Conservation (phyloP, 371 early-diverging fungal genomes). For the Mucor mucedo region DNA sequence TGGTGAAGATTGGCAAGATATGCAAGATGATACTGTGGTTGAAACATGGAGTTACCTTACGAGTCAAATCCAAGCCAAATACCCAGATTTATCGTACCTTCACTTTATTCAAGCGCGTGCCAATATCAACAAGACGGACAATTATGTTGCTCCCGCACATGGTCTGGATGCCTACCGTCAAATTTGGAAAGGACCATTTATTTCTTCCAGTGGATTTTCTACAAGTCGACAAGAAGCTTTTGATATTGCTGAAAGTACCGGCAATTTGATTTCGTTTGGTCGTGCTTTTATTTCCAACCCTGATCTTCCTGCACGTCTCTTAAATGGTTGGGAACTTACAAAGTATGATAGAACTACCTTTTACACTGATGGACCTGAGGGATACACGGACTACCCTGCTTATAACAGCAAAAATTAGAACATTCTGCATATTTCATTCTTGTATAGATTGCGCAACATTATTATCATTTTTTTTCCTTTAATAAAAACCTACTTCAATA, state of each 20-base stretch:
- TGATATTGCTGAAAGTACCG: constrained; percentile 12
- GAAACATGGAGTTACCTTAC: constrained; percentile 36
- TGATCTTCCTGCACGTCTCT: constrained; percentile 24
- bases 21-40: constrained; percentile 33
- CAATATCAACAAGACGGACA: constrained; percentile 17
- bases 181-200: constrained; percentile 37
- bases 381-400: constrained; percentile 22
- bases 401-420: neutral
- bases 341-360: constrained; percentile 22
- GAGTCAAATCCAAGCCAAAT: constrained; percentile 20
- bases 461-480: too few relatives aligned
- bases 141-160: constrained; percentile 2
- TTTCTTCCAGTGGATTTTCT: constrained; percentile 37
- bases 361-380: constrained; percentile 12
- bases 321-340: constrained; percentile 21
- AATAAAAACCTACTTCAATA: too few relatives aligned
- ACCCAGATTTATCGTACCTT: constrained; percentile 35
- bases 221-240: constrained; percentile 14
- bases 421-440: neutral
- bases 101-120: constrained; percentile 39
- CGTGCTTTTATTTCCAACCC: constrained; percentile 29
- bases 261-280: constrained; percentile 22
- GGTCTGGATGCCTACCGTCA: constrained; percentile 35
- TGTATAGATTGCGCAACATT: too few relatives aligned
- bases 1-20: constrained; percentile 26